phyloP scores from a whole-genome alignment of 176 grass and related monocot genomes.

The Rhynchospora tenuis region DNA sequence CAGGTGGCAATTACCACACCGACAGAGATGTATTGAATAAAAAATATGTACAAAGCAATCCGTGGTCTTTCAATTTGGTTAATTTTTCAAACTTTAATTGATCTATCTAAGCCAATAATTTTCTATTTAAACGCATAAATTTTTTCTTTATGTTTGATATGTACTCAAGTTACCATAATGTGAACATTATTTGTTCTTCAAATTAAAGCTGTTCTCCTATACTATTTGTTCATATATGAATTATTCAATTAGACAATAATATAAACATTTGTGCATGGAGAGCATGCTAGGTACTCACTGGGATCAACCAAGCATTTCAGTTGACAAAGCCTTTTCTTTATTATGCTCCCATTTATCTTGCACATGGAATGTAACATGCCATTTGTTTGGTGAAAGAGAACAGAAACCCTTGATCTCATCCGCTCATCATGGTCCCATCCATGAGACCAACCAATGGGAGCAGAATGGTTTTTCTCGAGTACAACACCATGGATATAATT shows the following conservation, averaged over 20 bases:
- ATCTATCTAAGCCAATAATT: not conserved
- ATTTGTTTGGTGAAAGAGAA: not conserved
- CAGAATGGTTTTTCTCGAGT: not conserved
- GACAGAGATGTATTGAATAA: no score
- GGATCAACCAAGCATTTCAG: not conserved
- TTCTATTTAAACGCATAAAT: no score
- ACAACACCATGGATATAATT: not conserved
- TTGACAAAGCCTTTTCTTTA: not conserved
- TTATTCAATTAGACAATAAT: not conserved
- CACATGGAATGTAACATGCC: slow-evolving; percentile 11
- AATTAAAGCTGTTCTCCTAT: no score
- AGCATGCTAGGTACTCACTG: not conserved
- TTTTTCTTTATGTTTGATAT: no score
- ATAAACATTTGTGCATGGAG: not conserved
- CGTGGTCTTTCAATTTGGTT: not conserved
- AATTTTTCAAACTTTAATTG: not conserved
- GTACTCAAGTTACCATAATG: no score
- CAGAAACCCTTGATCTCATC: not conserved
- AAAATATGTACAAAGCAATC: no score
- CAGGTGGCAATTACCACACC: no score
- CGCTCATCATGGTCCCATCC: not conserved
- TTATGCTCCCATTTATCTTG: not conserved
- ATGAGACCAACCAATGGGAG: not conserved
- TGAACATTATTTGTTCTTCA: no score
- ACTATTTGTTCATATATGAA: not conserved